A percentile compares a stretch with the other conserved stretches of the same genome.
Conservation (phyloP, 1,139 yeast genomes). For the Saccharomycopsis hybrid region DNA sequence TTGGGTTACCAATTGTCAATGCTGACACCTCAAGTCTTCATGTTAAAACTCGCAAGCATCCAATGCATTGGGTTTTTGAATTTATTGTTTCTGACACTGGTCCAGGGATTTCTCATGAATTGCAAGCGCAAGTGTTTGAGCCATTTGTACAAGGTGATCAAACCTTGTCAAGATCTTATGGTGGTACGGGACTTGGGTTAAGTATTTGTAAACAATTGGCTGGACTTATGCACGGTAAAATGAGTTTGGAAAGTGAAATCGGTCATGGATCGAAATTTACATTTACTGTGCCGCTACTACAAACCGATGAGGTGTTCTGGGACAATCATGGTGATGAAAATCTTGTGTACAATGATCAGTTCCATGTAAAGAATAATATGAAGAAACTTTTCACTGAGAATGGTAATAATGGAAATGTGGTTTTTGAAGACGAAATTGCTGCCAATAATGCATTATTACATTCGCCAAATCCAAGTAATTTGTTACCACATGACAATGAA, state of each 20-base stretch:
- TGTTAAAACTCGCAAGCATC: constrained; percentile 12
- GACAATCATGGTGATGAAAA: constrained; percentile 26
- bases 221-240: constrained; percentile 79
- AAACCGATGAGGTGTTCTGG: constrained; percentile 51
- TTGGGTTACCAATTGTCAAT: not conserved
- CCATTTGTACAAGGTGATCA: constrained; percentile 98
- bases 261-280: constrained; percentile 80
- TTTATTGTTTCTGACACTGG: constrained; percentile 86
- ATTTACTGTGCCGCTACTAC: constrained; percentile 71
- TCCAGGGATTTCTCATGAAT: constrained; percentile 77
- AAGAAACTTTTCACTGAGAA: constrained; percentile 27
- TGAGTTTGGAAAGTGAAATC: constrained; percentile 58
- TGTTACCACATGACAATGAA: no score
- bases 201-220: constrained; percentile 91
- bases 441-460: no score
- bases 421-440: no score
- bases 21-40: not conserved
- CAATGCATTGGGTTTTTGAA: constrained; percentile 49
- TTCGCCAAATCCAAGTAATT: no score
- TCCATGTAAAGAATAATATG: constrained; percentile 37
- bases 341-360: constrained; percentile 39
- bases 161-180: constrained; percentile 81
- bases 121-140: constrained; percentile 83
- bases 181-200: constrained; percentile 93
- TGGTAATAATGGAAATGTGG: constrained; percentile 18